Conservation (phyloP, 202 grass and related monocot genomes). For the Elaeis oleifera region DNA sequence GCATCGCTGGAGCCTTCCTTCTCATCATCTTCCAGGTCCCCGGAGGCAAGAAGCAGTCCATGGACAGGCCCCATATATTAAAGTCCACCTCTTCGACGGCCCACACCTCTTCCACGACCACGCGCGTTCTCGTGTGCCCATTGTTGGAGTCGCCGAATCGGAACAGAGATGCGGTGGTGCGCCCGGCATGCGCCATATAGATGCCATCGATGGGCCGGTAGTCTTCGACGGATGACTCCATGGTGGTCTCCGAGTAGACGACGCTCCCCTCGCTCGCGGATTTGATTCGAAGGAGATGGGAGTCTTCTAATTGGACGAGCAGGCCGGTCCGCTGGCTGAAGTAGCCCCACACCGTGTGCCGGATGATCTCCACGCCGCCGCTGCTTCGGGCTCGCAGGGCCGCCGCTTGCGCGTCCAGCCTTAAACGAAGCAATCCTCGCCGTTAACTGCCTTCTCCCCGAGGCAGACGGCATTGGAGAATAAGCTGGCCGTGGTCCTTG, state of each 20-base stretch:
- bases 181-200: constrained; percentile 86
- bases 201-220: constrained; percentile 87
- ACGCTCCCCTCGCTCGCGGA: constrained; percentile 35
- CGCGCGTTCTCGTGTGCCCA: constrained; percentile 68
- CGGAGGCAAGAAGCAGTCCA: constrained; percentile 90
- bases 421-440: constrained; percentile 93
- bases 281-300: constrained; percentile 83
- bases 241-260: constrained; percentile 95
- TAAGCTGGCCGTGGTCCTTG: constrained; percentile 76
- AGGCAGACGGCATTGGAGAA: constrained; percentile 80
- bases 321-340: constrained; percentile 94
- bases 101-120: constrained; percentile 84
- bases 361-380: constrained; percentile 93
- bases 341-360: constrained; percentile 93
- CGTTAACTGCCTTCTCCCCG: constrained; percentile 62
- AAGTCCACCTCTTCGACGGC: constrained; percentile 89
- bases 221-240: constrained; percentile 76
- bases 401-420: constrained; percentile 78
- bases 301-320: constrained; percentile 91
- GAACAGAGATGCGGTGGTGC: constrained; percentile 73
- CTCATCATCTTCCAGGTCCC: constrained; percentile 69
- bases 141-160: constrained; percentile 70
- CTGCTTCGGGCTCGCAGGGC: constrained; percentile 80
- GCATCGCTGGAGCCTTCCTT: constrained; percentile 18
- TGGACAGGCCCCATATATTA: constrained; percentile 82